Evolutionary conservation across 495 filamentous ascomycete species (phyloP), one percentile per base, ranked within the genome.

Genomic region (Glutinoglossum americanum): DNA sequence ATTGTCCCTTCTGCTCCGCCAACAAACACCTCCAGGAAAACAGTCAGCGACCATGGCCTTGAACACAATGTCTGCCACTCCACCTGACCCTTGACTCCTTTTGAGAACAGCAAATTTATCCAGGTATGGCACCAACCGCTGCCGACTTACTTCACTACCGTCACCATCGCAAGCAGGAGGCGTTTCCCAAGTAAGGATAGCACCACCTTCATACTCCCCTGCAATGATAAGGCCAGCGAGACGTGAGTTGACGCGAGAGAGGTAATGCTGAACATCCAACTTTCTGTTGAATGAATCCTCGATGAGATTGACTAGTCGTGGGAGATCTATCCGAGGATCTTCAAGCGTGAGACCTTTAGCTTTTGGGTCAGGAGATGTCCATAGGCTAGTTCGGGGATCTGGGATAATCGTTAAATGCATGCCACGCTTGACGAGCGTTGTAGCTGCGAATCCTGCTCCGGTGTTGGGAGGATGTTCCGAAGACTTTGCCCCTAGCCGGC

Each of bases 41-140:
- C 86, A 89, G 15, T 81, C 76, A 26, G 83, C 80, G 28, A 94
- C 85, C 87, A 99, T 95, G 19, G 87, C 82, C 60, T 88, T 94
- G 69, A 96, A 99, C 5, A 99, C 81, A 23, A 96, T 80, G 62
- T 99, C 92, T 0, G 93, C 90, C 4, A 96, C 89, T 15, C 89
- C 89, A 0, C 90, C 89, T 0, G 85, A 82, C 0, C 92, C 92
- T 67, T 99, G 92, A 51, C 80, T 84, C 58, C 82, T 79, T 63
- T 84, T 88, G 4, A 93, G 74, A 1, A 97, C 92, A 3, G 92
- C 92, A 65, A 99, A 99, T 70, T 99, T 99, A 66, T 99, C 92
- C 25, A 99, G 72, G 67, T 99, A 99, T 0, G 90, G 93, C 0
- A 99, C 83, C 66, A 87, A 75, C 3, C 80, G 72, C 9, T 71